Percentiles rank a stretch among this genome's conserved stretches.
Conservation (phyloP, 768 basidiomycete genomes). For the Amanita phalloides region DNA sequence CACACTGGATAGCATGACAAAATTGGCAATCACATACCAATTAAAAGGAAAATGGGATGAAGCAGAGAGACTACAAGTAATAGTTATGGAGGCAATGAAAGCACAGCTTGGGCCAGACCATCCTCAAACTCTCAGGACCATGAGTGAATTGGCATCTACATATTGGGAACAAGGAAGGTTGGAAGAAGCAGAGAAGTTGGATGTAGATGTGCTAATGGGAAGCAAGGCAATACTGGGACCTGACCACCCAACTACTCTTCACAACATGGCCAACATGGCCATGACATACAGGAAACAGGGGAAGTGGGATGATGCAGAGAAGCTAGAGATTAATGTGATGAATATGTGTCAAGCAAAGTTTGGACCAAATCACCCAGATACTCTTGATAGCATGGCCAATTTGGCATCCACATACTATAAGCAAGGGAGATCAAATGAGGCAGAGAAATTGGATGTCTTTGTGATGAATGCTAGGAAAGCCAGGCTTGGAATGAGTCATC, state of each 20-base stretch:
- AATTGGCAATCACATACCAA: too few species aligned
- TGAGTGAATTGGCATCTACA: background rate
- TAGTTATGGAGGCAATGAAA: background rate
- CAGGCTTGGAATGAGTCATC: too few species aligned
- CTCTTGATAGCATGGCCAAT: too few species aligned
- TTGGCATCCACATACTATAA: too few species aligned
- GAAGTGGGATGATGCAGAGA: background rate
- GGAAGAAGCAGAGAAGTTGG: background rate
- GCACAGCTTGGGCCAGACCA: background rate
- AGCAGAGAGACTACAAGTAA: too few species aligned
- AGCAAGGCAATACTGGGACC: background rate
- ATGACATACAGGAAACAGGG: background rate
- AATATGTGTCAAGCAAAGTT: background rate
- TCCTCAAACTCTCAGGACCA: background rate
- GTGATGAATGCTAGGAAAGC: too few species aligned
- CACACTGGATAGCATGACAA: too few species aligned
- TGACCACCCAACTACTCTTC: background rate
- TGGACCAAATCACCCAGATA: too few species aligned
- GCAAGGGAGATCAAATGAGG: too few species aligned
- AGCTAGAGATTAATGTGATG: background rate
- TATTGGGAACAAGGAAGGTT: background rate
- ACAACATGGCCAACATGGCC: background rate
- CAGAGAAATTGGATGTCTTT: too few species aligned
- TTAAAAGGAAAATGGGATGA: too few species aligned
- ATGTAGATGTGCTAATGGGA: background rate